Evolutionary conservation across 2,329 filamentous ascomycete genomes (phyloP).

Genomic region (Cladosporium oxysporum): DNA sequence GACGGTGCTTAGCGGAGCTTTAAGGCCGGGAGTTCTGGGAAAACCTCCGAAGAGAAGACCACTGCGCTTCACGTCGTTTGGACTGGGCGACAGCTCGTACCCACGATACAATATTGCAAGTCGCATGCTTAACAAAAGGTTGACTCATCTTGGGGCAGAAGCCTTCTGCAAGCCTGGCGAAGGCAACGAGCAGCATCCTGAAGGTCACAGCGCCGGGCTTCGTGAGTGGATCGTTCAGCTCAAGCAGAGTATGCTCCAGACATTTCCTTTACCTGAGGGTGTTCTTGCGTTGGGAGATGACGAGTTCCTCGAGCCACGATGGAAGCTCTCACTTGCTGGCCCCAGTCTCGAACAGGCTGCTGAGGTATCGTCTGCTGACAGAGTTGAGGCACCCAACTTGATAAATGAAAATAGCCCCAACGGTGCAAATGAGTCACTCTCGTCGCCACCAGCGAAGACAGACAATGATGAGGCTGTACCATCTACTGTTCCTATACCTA

Average conservation of each 20-base stretch:
- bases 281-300: conserved; percentile 71
- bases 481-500: conserved; percentile 54
- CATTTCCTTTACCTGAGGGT: conserved; percentile 69
- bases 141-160: conserved; percentile 78
- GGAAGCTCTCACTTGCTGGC: conserved; percentile 48
- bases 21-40: conserved; percentile 68
- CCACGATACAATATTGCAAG: conserved; percentile 91
- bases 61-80: conserved; percentile 80
- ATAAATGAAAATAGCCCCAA: background rate
- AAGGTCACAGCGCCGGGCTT: conserved; percentile 64
- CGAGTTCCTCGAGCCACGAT: conserved; percentile 74
- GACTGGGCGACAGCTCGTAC: conserved; percentile 93
- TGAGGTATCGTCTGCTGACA: background rate
- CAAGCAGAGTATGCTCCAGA: conserved; percentile 63
- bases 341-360: background rate
- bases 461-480: conserved; percentile 27
- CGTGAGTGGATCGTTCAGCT: conserved; percentile 55
- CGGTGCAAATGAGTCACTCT: background rate
- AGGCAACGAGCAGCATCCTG: conserved; percentile 88
- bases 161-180: conserved; percentile 79
- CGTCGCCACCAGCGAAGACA: background rate
- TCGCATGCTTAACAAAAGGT: conserved; percentile 80
- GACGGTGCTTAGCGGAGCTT: conserved; percentile 74
- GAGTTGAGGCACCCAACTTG: background rate
- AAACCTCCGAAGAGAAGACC: conserved; percentile 40